These are phyloP conservation scores for Pyrenochaeta sp. DNA, from an alignment of 2,329 filamentous ascomycete species.

Conservation along the genomic window DNA sequence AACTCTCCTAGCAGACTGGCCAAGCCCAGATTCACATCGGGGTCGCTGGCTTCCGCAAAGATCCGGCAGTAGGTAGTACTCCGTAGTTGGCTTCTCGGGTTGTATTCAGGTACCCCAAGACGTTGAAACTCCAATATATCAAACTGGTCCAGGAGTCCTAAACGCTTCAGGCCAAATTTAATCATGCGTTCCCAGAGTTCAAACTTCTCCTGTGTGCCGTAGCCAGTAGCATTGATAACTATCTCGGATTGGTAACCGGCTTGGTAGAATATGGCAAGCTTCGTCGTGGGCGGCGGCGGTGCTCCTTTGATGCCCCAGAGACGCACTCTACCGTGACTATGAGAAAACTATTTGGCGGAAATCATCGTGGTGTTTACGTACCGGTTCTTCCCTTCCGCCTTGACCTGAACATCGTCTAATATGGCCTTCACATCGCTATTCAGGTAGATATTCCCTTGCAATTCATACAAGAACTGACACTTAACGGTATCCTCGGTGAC, in stretches of 20 bases:
- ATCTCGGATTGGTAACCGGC: conserved; percentile 53
- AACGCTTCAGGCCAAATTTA: conserved; percentile 52
- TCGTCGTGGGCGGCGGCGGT: conserved; percentile 53
- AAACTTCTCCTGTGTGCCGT: conserved; percentile 60
- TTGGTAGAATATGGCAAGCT: conserved; percentile 51
- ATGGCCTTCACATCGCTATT: conserved; percentile 57
- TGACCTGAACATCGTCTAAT: conserved; percentile 45
- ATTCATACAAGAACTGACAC: conserved; percentile 57
- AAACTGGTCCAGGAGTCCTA: conserved; percentile 51
- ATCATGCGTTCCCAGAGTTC: conserved; percentile 60
- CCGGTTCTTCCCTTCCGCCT: conserved; percentile 47
- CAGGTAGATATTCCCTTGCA: conserved; percentile 57
- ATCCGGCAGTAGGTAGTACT: conserved; percentile 46
- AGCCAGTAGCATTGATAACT: conserved; percentile 48
- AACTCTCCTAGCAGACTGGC: conserved; percentile 33
- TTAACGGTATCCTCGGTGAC: conserved; percentile 47
- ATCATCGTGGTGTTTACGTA: conserved; percentile 4
- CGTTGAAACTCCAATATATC: conserved; percentile 64
- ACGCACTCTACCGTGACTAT: conserved; percentile 31
- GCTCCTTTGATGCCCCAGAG: conserved; percentile 51
- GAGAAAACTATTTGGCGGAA: background rate
- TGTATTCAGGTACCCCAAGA: conserved; percentile 37
- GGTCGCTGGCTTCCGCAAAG: conserved; percentile 38
- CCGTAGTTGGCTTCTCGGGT: conserved; percentile 38
- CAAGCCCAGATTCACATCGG: conserved; percentile 31